These are phyloP conservation scores for Cubamyces lactineus DNA, from an alignment of 768 basidiomycete genomes.

Conservation along the genomic window DNA sequence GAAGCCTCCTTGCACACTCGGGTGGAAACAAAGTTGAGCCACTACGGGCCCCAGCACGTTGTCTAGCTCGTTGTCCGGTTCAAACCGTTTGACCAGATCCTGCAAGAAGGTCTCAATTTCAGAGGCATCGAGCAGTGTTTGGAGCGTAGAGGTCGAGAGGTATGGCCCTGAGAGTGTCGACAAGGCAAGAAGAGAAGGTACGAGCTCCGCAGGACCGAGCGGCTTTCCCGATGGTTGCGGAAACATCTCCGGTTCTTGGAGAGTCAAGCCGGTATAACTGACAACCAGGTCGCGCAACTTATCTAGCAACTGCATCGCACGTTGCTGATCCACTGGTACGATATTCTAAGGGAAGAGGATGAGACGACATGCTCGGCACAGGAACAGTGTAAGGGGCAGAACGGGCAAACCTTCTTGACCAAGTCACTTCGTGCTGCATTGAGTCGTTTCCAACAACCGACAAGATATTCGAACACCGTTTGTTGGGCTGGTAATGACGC, in stretches of 20 bases:
- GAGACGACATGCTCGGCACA: background rate
- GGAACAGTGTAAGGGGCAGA: background rate
- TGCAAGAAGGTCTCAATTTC: slow-evolving; percentile 82
- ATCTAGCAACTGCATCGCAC: slow-evolving; percentile 66
- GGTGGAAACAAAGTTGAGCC: slow-evolving; percentile 60
- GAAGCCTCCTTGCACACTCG: slow-evolving; percentile 69
- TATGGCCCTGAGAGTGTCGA: slow-evolving; percentile 71
- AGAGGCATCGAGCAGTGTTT: slow-evolving; percentile 57
- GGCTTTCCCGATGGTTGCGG: slow-evolving; percentile 82
- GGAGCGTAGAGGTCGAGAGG: slow-evolving; percentile 47
- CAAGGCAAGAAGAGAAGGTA: slow-evolving; percentile 78
- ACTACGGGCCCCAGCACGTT: slow-evolving; percentile 80
- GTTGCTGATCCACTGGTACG: slow-evolving; percentile 60
- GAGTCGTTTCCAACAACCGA: slow-evolving; percentile 91
- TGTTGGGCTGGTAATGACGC: slow-evolving; percentile 77
- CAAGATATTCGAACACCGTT: slow-evolving; percentile 87
- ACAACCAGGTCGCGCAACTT: slow-evolving; percentile 82
- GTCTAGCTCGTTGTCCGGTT: slow-evolving; percentile 77
- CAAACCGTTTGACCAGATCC: slow-evolving; percentile 82
- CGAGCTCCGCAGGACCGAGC: slow-evolving; percentile 78
- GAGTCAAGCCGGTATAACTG: slow-evolving; percentile 83
- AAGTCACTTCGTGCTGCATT: slow-evolving; percentile 57
- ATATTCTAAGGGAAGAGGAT: background rate
- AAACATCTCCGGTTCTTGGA: slow-evolving; percentile 96
- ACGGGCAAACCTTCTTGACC: slow-evolving; percentile 58